A percentile compares a stretch with the other conserved stretches of the same genome.
phyloP scores from a whole-genome alignment of 257 asterid species.

The Verbascum thapsus region DNA sequence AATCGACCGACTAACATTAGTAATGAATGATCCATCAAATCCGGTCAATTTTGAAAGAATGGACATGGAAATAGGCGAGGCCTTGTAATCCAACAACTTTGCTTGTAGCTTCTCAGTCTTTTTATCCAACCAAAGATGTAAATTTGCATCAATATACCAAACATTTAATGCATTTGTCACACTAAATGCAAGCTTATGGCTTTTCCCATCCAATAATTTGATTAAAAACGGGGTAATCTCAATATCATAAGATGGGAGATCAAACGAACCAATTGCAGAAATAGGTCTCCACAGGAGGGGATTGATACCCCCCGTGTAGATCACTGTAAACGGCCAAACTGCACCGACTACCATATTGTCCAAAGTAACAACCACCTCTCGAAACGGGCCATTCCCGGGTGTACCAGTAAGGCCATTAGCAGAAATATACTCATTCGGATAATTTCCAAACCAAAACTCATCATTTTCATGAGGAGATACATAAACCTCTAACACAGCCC shows the following conservation, averaged over 20 bases:
- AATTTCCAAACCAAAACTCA: conserved; percentile 75
- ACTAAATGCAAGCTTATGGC: conserved; percentile 50
- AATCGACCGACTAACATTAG: conserved; percentile 54
- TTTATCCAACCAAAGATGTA: conserved; percentile 78
- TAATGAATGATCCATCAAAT: conserved; percentile 51
- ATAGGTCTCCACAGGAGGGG: conserved; percentile 84
- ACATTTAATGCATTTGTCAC: conserved; percentile 72
- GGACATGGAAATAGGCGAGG: conserved; percentile 35
- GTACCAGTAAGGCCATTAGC: conserved; percentile 41
- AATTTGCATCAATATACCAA: conserved; percentile 81
- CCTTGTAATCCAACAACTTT: conserved; percentile 36
- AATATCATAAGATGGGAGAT: conserved; percentile 71
- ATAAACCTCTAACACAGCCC: conserved; percentile 72
- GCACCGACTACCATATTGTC: conserved; percentile 54
- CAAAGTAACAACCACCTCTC: conserved; percentile 65
- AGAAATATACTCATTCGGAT: conserved; percentile 55
- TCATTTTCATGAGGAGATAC: conserved; percentile 82
- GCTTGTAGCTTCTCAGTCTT: conserved; percentile 49
- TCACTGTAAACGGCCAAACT: conserved; percentile 78
- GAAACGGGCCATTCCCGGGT: conserved; percentile 72
- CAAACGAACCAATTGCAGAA: conserved; percentile 72
- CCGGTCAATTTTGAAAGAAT: conserved; percentile 51
- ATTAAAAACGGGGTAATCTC: conserved; percentile 71
- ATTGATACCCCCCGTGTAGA: conserved; percentile 78
- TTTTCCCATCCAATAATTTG: conserved; percentile 54